Conservation (phyloP, 495 filamentous ascomycete species). For the Rusavskia elegans region DNA sequence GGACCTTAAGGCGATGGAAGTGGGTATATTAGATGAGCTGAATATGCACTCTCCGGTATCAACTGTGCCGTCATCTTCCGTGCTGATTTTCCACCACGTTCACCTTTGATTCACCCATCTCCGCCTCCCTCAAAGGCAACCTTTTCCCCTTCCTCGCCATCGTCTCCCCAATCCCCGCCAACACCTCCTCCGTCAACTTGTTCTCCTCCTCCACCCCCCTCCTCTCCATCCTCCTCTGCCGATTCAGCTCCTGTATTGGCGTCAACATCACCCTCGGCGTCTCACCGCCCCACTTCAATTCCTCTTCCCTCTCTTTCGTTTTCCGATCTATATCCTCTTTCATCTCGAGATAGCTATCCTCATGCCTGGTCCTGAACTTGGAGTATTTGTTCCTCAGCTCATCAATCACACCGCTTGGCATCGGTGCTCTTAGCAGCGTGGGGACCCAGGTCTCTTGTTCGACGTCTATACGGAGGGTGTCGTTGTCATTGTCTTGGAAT, state of each 20-base stretch:
- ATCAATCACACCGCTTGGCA: conserved; percentile 64
- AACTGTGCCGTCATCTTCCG: no score
- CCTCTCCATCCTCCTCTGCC: conserved; percentile 22
- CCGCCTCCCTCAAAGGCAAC: background rate
- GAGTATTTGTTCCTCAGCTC: conserved; percentile 79
- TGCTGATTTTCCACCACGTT: background rate
- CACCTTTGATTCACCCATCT: background rate
- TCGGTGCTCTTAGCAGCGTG: conserved; percentile 56
- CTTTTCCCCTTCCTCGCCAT: background rate
- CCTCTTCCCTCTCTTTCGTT: conserved; percentile 35
- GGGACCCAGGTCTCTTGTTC: conserved; percentile 63
- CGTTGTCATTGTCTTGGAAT: background rate
- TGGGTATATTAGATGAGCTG: no score
- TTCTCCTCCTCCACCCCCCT: conserved; percentile 20
- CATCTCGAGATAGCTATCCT: conserved; percentile 44
- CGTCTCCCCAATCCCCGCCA: conserved; percentile 18
- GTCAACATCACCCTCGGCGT: conserved; percentile 15
- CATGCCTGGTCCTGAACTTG: conserved; percentile 68
- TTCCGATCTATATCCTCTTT: conserved; percentile 33
- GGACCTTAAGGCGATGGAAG: no score
- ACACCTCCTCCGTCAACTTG: conserved; percentile 19
- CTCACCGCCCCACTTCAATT: conserved; percentile 23
- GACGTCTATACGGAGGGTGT: conserved; percentile 49
- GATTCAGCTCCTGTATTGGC: conserved; percentile 22
- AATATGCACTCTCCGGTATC: no score